Conservation (phyloP, 139 green algal genomes). For the Auxenochlorella pyrenoidosa region DNA sequence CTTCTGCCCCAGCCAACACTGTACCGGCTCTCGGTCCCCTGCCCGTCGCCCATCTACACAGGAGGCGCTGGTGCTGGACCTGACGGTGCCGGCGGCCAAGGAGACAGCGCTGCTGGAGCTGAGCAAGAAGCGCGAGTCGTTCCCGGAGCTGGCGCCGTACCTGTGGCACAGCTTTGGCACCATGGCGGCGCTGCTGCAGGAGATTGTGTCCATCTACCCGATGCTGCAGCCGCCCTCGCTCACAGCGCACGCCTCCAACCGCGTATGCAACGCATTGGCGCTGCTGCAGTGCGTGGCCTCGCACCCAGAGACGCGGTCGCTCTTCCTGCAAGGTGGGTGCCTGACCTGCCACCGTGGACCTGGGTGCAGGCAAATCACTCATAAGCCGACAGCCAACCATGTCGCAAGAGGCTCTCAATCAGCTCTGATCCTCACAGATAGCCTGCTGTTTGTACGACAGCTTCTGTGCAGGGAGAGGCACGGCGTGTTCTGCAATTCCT, state of each 20-base stretch:
- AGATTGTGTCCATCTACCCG: slow-evolving; percentile 98
- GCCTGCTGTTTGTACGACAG: too few species aligned
- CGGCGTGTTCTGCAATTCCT: too few species aligned
- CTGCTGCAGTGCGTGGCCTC: slow-evolving; percentile 98
- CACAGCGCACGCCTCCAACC: slow-evolving; percentile 95
- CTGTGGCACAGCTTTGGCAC: slow-evolving; percentile 98
- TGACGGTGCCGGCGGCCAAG: slow-evolving; percentile 75
- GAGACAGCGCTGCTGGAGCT: slow-evolving; percentile 98
- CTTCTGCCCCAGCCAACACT: neutral
- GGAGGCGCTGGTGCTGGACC: slow-evolving; percentile 60
- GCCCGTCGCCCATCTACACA: neutral
- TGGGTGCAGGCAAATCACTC: too few species aligned
- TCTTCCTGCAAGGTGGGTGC: slow-evolving; percentile 91
- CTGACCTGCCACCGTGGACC: neutral
- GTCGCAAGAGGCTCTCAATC: too few species aligned
- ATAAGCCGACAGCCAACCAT: too few species aligned
- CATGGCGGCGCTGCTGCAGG: slow-evolving; percentile 94
- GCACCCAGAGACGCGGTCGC: slow-evolving; percentile 91
- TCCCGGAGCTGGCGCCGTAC: slow-evolving; percentile 95
- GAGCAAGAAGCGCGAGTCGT: slow-evolving; percentile 96
- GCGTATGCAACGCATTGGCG: slow-evolving; percentile 98
- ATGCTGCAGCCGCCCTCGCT: slow-evolving; percentile 92
- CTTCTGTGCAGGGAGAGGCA: too few species aligned
- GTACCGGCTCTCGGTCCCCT: too few species aligned
- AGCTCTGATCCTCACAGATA: too few species aligned